Percentiles rank a stretch among this genome's conserved stretches.
phyloP scores from a whole-genome alignment of 2,329 filamentous ascomycete genomes.

The Calonectria multiphialidica region DNA sequence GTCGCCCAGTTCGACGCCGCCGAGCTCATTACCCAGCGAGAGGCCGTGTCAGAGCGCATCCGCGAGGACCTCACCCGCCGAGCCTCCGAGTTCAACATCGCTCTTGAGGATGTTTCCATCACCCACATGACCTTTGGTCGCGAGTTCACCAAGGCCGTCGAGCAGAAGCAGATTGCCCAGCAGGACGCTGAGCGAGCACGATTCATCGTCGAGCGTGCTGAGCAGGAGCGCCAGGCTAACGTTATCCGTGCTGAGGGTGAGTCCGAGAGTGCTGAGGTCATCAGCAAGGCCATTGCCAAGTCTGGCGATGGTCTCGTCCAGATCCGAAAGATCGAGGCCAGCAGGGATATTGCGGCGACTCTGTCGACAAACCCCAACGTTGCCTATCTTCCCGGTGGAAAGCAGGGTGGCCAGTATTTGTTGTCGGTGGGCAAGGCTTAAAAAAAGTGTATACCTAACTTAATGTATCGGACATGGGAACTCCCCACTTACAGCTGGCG shows the following conservation, averaged over 20 bases:
- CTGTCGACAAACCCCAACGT: conserved; percentile 94
- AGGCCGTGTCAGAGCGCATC: conserved; percentile 96
- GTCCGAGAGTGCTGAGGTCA: conserved; percentile 95
- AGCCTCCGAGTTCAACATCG: conserved; percentile 98
- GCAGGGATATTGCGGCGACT: conserved; percentile 93
- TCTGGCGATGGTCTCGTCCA: conserved; percentile 92
- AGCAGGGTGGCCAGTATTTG: conserved; percentile 65
- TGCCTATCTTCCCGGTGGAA: conserved; percentile 88
- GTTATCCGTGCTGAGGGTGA: conserved; percentile 98
- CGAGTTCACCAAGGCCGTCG: conserved; percentile 98
- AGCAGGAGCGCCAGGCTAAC: conserved; percentile 98
- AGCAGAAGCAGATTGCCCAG: conserved; percentile 99
- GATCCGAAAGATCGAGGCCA: conserved; percentile 97
- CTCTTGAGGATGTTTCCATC: conserved; percentile 97
- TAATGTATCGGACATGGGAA: conserved; percentile 40
- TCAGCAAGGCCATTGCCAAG: conserved; percentile 93
- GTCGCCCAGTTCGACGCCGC: conserved; percentile 99
- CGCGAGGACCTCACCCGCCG: conserved; percentile 91
- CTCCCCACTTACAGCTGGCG: conserved; percentile 51
- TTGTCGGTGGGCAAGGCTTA: conserved; percentile 63
- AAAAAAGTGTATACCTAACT: conserved; percentile 30
- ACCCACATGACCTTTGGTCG: conserved; percentile 99
- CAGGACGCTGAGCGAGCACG: conserved; percentile 97
- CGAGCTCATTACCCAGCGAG: conserved; percentile 98
- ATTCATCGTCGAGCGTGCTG: conserved; percentile 98